Evolutionary conservation across 164 flowering plant species (phyloP).

Genomic region (Liriodendron chinense): DNA sequence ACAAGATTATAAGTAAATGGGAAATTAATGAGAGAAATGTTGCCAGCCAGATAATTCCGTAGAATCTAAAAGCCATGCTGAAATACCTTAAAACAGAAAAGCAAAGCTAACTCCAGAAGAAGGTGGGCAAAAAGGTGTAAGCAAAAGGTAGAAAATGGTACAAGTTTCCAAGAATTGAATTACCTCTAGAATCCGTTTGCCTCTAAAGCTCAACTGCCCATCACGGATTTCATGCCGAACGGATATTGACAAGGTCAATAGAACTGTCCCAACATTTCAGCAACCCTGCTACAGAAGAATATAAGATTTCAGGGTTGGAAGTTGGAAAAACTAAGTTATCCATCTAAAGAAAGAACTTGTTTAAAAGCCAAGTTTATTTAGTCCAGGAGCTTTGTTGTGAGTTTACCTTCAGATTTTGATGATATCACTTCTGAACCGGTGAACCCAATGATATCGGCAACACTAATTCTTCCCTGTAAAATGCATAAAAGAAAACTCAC

Average conservation of each 20-base stretch:
- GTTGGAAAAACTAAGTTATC: not conserved
- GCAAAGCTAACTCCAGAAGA: not conserved
- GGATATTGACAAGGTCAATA: conserved; percentile 76
- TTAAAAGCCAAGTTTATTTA: not conserved
- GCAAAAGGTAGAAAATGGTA: not conserved
- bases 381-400: not conserved
- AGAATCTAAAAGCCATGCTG: too few species aligned
- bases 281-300: conserved; percentile 43
- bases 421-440: conserved; percentile 57
- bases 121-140: not conserved
- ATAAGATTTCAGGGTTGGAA: not conserved
- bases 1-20: too few species aligned
- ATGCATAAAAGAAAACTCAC: conserved; percentile 1
- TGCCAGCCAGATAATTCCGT: not conserved
- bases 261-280: conserved; percentile 77
- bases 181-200: conserved; percentile 91
- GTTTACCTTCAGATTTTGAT: conserved; percentile 72
- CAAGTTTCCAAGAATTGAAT: conserved; percentile 3
- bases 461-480: conserved; percentile 77
- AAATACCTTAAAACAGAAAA: not conserved
- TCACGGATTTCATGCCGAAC: conserved; percentile 92
- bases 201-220: conserved; percentile 89
- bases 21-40: too few species aligned
- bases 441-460: conserved; percentile 76
- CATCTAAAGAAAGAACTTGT: not conserved